Percentiles rank a stretch among this genome's conserved stretches.
phyloP scores from a whole-genome alignment of 768 basidiomycete genomes.

The Imleria badia region DNA sequence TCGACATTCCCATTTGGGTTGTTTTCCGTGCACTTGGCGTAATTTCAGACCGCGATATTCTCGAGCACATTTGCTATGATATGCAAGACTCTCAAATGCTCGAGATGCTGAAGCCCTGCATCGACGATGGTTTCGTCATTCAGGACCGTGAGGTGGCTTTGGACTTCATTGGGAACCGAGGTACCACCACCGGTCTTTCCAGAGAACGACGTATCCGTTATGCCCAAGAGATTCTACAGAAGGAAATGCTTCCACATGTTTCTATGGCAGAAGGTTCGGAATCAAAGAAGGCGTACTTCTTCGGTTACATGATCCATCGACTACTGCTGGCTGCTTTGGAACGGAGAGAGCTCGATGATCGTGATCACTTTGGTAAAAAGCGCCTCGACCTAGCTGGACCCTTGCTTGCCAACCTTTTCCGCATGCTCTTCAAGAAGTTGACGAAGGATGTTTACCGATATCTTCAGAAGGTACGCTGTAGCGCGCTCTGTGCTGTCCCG shows the following conservation, averaged over 20 bases:
- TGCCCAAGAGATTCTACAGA: conserved; percentile 96
- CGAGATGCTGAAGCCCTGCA: conserved; percentile 97
- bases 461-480: conserved; percentile 78
- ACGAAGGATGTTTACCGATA: conserved; percentile 97
- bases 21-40: conserved; percentile 98
- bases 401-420: conserved; percentile 92
- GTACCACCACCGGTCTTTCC: conserved; percentile 89
- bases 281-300: conserved; percentile 98
- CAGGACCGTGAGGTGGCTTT: conserved; percentile 96
- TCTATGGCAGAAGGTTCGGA: conserved; percentile 95
- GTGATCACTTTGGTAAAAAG: conserved; percentile 99
- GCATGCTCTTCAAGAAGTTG: conserved; percentile 95
- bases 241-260: conserved; percentile 97
- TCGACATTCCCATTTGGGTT: conserved; percentile 98
- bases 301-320: conserved; percentile 99
- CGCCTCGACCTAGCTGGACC: conserved; percentile 95
- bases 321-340: conserved; percentile 91
- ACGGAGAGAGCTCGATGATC: conserved; percentile 93
- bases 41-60: conserved; percentile 95
- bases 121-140: conserved; percentile 97
- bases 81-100: conserved; percentile 94
- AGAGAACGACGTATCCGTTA: conserved; percentile 92
- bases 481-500: neutral
- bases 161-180: conserved; percentile 98
- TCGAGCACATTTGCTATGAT: conserved; percentile 98